Evolutionary conservation across 352 stramenopile species (phyloP), one percentile per base, ranked within the genome.

Genomic region (Phytopythium chamaehyphon): DNA sequence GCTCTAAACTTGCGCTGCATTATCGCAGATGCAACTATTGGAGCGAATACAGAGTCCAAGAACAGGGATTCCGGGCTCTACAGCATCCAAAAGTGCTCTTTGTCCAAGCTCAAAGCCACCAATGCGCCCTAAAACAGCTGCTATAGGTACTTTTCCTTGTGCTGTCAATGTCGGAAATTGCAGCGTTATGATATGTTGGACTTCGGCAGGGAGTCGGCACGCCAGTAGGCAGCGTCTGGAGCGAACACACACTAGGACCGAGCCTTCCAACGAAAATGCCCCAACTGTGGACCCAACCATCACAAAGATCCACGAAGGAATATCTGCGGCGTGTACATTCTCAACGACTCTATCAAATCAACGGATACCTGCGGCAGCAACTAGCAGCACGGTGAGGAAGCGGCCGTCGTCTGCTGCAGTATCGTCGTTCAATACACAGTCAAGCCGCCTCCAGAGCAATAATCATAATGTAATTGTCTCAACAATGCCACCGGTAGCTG

Each of bases 31-130:
- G n/a, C 43, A 88, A 73, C 64, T 88, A 50, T 71, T 51, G 24
- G 73, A 72, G 22, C 69, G 73, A 9, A 56, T 88, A 18, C 65
- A 72, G 24, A 64, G 66, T 43, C 73, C 77, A 23, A 61, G 71
- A 40, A 69, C 73, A 12, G 66, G 69, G 9, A 38, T 40, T n/a
- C 0, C 23, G 10, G n/a, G 3, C 26, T 9, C 44, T 0, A 16
- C 24, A 1, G 24, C 8, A 6, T 35, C 33, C 8, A 18, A 6
- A 19, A 21, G 6, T 43, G 18, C 4, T 1, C 7, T 8, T 22
- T 14, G 9, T 19, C n/a, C 15, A 18, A 26, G 8, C 22, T 33
- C 24, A n/a, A 80, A 76, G 21, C 66, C 70, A 11, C 53, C 71
- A 0, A 62, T 65, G 65, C 68, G 65, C 9, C 71, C 71, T 21